Evolutionary conservation across 2,329 filamentous ascomycete genomes (phyloP), one percentile per base, ranked within the genome.

Genomic region (Beauveria bassiana): DNA sequence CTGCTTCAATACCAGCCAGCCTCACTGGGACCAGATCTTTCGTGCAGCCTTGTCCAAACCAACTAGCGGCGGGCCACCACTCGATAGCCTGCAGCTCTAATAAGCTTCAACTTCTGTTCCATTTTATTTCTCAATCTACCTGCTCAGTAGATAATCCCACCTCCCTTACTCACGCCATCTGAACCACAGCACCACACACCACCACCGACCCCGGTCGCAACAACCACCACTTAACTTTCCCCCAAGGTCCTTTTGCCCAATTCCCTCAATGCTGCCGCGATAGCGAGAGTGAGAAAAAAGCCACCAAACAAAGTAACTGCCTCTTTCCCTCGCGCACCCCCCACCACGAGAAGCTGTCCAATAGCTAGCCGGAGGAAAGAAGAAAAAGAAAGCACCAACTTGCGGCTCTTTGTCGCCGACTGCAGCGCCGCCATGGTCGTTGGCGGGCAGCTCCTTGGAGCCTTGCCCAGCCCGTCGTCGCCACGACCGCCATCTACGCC

Each of bases 401-500:
- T 16, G 34, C 34, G 34, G 34, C 34, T 38, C 34, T 16, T 38
- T 16, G 34, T 38, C 34, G 34, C 34, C 12, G 34, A 38, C 12
- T 12, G 14, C 34, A 38, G 34, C 34, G 34, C 57, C 34, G 34
- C 57, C 49, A 53, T 59, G 56, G 55, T 34, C 47, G 26, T 50
- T 46, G 57, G 57, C 61, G 54, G 61, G 40, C 54, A 14, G 55
- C 56, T 38, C 50, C 57, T 10, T 40, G 24, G 61, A 54, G 55
- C 61, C 56, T 55, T 47, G 56, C 57, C 62, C 62, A 63, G 52
- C 57, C 62, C 58, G 45, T 49, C 57, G 34, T 42, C 52, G 49
- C 14, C 61, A 34, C 26, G 52, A 31, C 59, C 52, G 40, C 52
- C 61, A 7, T 24, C 52, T n/a, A 54, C 61, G 14, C 26, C 55